Base-by-base conservation (phyloP, 768 basidiomycete species). In the Mycena alexandri region DNA sequence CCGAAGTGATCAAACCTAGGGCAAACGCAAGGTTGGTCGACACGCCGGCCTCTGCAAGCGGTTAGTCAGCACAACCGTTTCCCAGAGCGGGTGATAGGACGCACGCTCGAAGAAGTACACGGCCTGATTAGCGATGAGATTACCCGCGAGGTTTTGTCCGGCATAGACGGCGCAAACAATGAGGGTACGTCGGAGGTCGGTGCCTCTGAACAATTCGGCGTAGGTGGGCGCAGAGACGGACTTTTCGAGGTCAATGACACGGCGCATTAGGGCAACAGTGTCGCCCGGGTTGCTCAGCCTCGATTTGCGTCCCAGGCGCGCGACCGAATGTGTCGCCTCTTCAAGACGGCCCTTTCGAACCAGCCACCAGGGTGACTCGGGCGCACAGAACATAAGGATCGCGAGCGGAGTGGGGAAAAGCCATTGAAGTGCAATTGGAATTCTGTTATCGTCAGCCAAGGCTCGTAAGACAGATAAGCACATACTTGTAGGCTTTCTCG, bases 111-210 rank as follows among this genome's bases (percentile, higher is more conserved):
- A 71, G 25, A 71, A 71, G 12, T 60, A 71, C 24, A 71, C 69
- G 61, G 69, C 65, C 47, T 71, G 69, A 57, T 71, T 71, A 11
- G 69, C 69, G 57, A 71, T 71, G 24, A 71, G 65, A 61, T 71
- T 71, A 16, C 69, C 69, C 33, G 69, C 65, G 57, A 71, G 65
- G 19, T 71, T 71, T 43, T 71, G 69, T 8, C 44, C 69, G 14
- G 69, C 69, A 52, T 71, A 71, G 42, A 71, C 57, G 56, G 56
- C 69, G 62, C 61, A 67, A 22, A 71, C 69, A 43, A 71, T 71
- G 61, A 71, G 69, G 10, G 69, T 71, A 22, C 69, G 69, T 8
- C 69, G 69, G 50, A 71, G 61, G 53, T 71, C 69, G 51, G 69
- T 51, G 56, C 62, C 69, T 21, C 47, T 55, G 69, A 71, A 61